Base-by-base conservation (phyloP, 2,329 filamentous ascomycete species). In the Diaporthe caulivora region DNA sequence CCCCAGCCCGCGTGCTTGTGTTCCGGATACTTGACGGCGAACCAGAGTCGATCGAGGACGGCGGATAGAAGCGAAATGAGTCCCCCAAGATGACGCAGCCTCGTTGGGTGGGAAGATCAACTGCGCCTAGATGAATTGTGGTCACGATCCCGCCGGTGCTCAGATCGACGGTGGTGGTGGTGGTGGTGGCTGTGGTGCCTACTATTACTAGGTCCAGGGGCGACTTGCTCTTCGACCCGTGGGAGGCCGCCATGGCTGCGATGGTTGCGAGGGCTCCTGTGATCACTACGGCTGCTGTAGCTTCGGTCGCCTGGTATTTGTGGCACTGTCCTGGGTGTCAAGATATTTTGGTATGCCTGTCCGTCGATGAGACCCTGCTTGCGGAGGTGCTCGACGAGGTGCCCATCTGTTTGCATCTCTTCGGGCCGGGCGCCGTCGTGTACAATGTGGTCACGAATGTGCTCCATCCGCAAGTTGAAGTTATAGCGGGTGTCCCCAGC, bases 371-470 rank as follows among this genome's bases (percentile, higher is more conserved):
- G 49, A 0, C 75, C 57, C 1, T 79, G 60, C 0, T 75, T 21
- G 21, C 76, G 42, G 67, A 87, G 53, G 76, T 88, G 83, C 9
- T 83, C 74, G 21, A 87, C 75, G 31, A 88, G 77, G 40, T 74
- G 76, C 60, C 83, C 85, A 71, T 89, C 87, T 3, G 81, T 83
- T 1, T 83, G 80, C 65, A 80, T 80, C 5, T 82, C 24, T 0
- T 75, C 37, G 0, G 58, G 71, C 0, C 67, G 76, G 10, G 72
- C 76, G 8, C 76, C 71, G 0, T 80, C 81, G 3, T 79, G 53
- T 17, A 78, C 70, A 53, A 88, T 82, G 73, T 91, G 89, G 0
- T 72, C 71, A 0, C 80, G 82, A 65, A 90, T 87, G 75, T 91
- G 89, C 3, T 78, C 40, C 86, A 91, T 87, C 2, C 89, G 84